A percentile compares a stretch with the other conserved stretches of the same genome.
These are phyloP conservation scores for Pleurotus pulmonarius DNA, from an alignment of 768 basidiomycete species.

Conservation along the genomic window DNA sequence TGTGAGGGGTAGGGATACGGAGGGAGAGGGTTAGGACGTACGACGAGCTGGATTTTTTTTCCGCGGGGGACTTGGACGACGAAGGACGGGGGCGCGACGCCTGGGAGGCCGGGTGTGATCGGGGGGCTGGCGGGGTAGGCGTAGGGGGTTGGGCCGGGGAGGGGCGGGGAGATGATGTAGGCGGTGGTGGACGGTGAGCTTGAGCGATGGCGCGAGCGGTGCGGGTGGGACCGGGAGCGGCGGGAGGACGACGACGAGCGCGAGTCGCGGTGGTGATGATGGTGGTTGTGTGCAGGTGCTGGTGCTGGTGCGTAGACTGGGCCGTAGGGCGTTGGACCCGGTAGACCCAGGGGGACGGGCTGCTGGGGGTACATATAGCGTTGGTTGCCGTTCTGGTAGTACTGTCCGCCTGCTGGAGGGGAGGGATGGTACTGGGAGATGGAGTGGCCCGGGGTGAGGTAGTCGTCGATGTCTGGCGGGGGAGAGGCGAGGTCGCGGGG, in stretches of 20 bases:
- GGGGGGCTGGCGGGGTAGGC: not conserved
- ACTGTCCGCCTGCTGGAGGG: not conserved
- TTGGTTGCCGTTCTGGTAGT: not conserved
- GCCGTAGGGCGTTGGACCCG: not conserved
- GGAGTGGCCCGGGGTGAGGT: not conserved
- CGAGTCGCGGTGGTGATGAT: not conserved
- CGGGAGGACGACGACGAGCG: not conserved
- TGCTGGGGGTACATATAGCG: not conserved
- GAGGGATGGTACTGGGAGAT: not conserved
- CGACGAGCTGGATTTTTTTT: not conserved
- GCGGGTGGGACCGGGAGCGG: not conserved
- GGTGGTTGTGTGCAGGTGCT: not conserved
- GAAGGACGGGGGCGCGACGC: not conserved
- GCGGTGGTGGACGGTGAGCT: not conserved
- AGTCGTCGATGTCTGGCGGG: not conserved
- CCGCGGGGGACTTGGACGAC: not conserved
- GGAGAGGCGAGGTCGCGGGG: not conserved
- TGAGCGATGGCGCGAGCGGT: not conserved
- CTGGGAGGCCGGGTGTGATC: not conserved
- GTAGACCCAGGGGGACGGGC: not conserved
- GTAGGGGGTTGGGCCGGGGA: not conserved
- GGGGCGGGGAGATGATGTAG: not conserved
- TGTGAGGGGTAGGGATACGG: too few species aligned
- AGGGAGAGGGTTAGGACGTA: not conserved
- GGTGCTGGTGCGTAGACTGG: not conserved